Conservation (phyloP, 495 filamentous ascomycete species). For the Annulohypoxylon stygium region DNA sequence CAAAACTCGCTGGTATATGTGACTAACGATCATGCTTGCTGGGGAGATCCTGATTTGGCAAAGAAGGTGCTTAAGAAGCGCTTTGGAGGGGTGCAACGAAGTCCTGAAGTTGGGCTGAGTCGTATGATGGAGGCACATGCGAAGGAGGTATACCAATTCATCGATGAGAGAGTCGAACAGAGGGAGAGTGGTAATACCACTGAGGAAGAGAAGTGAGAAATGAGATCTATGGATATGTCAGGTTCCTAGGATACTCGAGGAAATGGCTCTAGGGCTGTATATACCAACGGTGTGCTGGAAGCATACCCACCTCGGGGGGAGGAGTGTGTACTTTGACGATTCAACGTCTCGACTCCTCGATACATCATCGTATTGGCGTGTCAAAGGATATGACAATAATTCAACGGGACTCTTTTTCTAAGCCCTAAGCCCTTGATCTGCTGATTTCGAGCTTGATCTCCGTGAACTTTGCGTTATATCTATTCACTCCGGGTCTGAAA, state of each 20-base stretch:
- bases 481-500: not conserved
- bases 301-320: not conserved
- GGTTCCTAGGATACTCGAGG: not conserved
- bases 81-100: conserved; percentile 72
- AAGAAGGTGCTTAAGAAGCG: conserved; percentile 74
- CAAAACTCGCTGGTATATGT: conserved; percentile 82
- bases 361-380: not conserved
- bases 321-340: not conserved
- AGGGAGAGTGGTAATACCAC: conserved; percentile 51
- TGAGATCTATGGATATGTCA: not conserved
- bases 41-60: conserved; percentile 66
- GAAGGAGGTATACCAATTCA: conserved; percentile 67
- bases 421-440: not conserved
- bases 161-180: conserved; percentile 59
- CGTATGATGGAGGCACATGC: conserved; percentile 74
- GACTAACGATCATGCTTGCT: conserved; percentile 75
- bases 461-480: not conserved
- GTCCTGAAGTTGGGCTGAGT: conserved; percentile 66
- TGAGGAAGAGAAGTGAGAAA: conserved; percentile 50
- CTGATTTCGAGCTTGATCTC: not conserved
- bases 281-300: not conserved
- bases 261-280: not conserved
- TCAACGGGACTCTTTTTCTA: not conserved
- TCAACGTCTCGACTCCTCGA: not conserved
- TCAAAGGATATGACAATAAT: not conserved